Evolutionary conservation across 2,329 filamentous ascomycete species (phyloP), one percentile per base, ranked within the genome.

Genomic region (Xylariales sp.): DNA sequence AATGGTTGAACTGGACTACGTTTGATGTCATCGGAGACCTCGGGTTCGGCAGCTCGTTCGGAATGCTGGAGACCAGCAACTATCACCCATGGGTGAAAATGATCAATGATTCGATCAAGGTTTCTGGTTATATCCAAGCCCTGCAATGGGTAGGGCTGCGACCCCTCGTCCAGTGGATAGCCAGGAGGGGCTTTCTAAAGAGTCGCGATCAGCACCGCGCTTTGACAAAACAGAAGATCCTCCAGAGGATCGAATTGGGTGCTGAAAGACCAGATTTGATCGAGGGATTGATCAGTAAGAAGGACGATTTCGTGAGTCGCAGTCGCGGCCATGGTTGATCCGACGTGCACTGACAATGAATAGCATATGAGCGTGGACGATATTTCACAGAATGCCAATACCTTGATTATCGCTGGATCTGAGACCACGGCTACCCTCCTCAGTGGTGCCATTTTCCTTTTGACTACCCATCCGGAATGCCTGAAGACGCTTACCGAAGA

Each of bases 351-450:
- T 5, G 14, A 32, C 10, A 9, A 29, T 12, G 8, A 32, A 2
- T 9, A 35, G 11, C 5, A 4, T 1, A 6, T 22, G n/a, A 25
- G n/a, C 24, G n/a, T 22, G 21, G 20, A 29, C 6, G 24, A 18
- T 8, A 42, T 60, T 0, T 42, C 42, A 3, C 41, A 37, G 25
- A 60, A 59, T 39, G 49, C 54, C 4, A 49, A 40, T n/a, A 48
- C 60, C 9, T 50, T 67, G 3, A 58, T 75, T 21, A 55, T 69
- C 11, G 71, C 70, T 5, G 71, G 73, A 4, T 69, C 67, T 3
- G 73, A 76, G 49, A 77, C 73, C 4, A 74, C 71, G 1, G 68
- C 72, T 0, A 73, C 70, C 0, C 55, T 69, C 3, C 57, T 75
- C 12, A 55, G 61, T 46, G 52, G 68, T 48, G 50, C 59, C 46